Conservation (phyloP, 1,284 basidiomycete genomes). For the Hortiboletus rubellus region DNA sequence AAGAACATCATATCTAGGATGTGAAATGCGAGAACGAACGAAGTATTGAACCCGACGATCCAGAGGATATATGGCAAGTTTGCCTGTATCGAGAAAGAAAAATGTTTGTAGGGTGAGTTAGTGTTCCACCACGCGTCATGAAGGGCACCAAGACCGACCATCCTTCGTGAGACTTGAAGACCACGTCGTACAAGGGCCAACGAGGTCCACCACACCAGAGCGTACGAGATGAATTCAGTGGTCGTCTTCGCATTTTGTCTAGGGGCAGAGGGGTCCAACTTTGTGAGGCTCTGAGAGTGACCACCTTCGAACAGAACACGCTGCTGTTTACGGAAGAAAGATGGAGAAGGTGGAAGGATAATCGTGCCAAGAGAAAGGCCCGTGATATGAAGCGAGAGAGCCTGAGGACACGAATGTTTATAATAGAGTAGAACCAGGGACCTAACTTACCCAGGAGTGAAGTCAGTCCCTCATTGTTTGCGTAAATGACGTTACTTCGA, state of each 20-base stretch:
- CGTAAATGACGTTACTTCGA: slow-evolving; percentile 64
- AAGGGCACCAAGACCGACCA: slow-evolving; percentile 51
- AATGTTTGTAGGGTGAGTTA: not conserved
- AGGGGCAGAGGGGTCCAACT: slow-evolving; percentile 26
- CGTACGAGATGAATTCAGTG: slow-evolving; percentile 76
- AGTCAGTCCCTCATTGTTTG: slow-evolving; percentile 91
- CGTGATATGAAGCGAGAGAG: slow-evolving; percentile 81
- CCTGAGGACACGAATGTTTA: slow-evolving; percentile 47
- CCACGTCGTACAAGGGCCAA: slow-evolving; percentile 46
- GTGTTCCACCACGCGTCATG: not conserved
- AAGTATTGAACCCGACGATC: slow-evolving; percentile 87
- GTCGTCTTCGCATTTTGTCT: slow-evolving; percentile 70
- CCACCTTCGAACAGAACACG: slow-evolving; percentile 9
- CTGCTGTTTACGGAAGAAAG: slow-evolving; percentile 60
- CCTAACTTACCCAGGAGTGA: slow-evolving; percentile 65
- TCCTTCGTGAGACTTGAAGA: slow-evolving; percentile 67
- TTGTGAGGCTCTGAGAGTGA: slow-evolving; percentile 13
- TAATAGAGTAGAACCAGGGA: not conserved
- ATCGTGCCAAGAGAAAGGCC: slow-evolving; percentile 84
- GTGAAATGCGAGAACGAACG: slow-evolving; percentile 83
- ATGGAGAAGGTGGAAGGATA: slow-evolving; percentile 76
- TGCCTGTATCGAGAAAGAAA: slow-evolving; percentile 48
- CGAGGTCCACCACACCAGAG: slow-evolving; percentile 75
- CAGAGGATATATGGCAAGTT: slow-evolving; percentile 91
- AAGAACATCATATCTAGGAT: slow-evolving; percentile 73